Conservation (phyloP, 441 rosid species). For the Eutrema salsugineum region DNA sequence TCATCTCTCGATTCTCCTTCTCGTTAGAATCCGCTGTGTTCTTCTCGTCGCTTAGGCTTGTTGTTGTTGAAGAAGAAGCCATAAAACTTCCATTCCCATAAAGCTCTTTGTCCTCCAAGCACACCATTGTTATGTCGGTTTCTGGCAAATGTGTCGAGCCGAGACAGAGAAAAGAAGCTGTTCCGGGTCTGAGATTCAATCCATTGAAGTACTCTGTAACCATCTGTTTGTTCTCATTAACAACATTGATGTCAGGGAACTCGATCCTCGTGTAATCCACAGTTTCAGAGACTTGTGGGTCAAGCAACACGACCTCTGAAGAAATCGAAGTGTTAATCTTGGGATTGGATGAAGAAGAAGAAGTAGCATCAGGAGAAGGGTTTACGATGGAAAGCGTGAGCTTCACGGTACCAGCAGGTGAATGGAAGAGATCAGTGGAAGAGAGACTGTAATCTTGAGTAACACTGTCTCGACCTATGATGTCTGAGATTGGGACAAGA, state of each 20-base stretch:
- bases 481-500: constrained; percentile 66
- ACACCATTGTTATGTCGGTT: constrained; percentile 43
- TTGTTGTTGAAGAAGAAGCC: constrained; percentile 72
- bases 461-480: constrained; percentile 63
- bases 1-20: constrained; percentile 38
- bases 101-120: constrained; percentile 39
- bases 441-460: constrained; percentile 71
- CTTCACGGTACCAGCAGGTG: constrained; percentile 85
- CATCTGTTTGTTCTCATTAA: constrained; percentile 70
- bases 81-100: constrained; percentile 48
- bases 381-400: constrained; percentile 52
- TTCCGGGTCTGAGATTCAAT: constrained; percentile 35
- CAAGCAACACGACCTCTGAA: constrained; percentile 71
- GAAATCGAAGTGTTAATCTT: constrained; percentile 54
- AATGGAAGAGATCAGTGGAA: constrained; percentile 89
- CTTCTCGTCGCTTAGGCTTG: constrained; percentile 69
- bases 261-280: constrained; percentile 81
- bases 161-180: constrained; percentile 72
- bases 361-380: constrained; percentile 14
- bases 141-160: constrained; percentile 47
- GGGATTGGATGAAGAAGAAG: constrained; percentile 15
- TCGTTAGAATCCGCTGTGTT: constrained; percentile 57
- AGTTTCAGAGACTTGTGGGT: constrained; percentile 42
- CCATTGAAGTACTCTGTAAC: constrained; percentile 66
- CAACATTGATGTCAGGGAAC: constrained; percentile 73